phyloP scores from a whole-genome alignment of 495 filamentous ascomycete genomes.

The Tuber magnatum region DNA sequence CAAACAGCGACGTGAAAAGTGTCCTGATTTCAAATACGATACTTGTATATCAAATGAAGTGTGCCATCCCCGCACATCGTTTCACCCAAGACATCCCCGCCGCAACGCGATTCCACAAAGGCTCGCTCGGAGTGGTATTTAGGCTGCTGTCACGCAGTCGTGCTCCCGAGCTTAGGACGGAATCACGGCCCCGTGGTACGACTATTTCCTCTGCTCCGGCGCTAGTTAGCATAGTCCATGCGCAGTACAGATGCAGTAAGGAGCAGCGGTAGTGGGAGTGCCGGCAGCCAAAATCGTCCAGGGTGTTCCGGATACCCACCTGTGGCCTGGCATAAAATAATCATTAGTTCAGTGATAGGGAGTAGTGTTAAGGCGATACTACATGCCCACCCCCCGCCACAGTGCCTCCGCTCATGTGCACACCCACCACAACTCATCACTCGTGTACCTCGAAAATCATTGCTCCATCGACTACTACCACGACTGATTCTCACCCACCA shows the following conservation, averaged over 20 bases:
- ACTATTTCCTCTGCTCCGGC: neutral
- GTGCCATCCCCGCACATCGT: neutral
- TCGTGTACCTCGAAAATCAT: neutral
- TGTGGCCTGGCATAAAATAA: neutral
- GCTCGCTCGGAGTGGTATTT: neutral
- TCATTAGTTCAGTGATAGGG: neutral
- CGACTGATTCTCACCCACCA: neutral
- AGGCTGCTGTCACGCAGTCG: too few relatives aligned
- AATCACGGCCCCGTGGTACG: neutral
- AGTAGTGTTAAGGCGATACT: neutral
- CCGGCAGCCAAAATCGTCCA: neutral
- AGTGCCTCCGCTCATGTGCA: neutral
- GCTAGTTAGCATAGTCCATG: neutral
- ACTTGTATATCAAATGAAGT: neutral
- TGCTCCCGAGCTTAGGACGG: neutral
- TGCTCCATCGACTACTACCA: neutral
- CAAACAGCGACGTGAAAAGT: too few relatives aligned
- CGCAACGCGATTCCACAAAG: neutral
- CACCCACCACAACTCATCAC: neutral
- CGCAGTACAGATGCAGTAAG: neutral
- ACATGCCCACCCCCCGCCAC: neutral
- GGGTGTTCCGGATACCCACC: neutral
- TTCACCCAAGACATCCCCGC: neutral
- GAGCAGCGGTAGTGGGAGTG: neutral
- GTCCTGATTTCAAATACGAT: too few relatives aligned